Evolutionary conservation across 257 asterid genomes (phyloP), one percentile per base, ranked within the genome.

Genomic region (Linaria vulgaris): DNA sequence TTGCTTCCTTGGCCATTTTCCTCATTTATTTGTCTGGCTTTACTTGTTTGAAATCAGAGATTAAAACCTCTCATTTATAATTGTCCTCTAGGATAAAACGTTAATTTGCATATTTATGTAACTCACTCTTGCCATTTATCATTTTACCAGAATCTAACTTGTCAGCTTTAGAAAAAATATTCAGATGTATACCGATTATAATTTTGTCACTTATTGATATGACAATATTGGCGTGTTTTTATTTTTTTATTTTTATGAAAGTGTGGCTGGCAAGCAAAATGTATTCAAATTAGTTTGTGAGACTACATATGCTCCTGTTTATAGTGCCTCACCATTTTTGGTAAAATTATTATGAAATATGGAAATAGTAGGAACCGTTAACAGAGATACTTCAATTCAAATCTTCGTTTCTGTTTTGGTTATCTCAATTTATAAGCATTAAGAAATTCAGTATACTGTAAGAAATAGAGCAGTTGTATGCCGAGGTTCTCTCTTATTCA

Each of bases 1-100:
- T 75, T 70, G 59, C 64, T 62, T 61, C 49, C 59, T 41, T 70
- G 13, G 19, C 55, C 56, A 41, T 16, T 50, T 78, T 70, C 69
- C 56, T 66, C 50, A 9, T 27, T 44, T 53, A 11, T 54, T 49
- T 44, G 58, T 10, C 59, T 65, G 61, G 31, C 19, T 38, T 66
- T 52, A 21, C 66, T 50, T 64, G 47, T 31, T 71, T 69, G 20
- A 9, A 22, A 24, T 8, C 52, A 8, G 14, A 48, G 46, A 24
- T 47, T 66, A 23, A 19, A 39, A 51, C 31, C 24, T 48, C 38
- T 54, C 25, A 45, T 43, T 20, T 61, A 50, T 50, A 56, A 46
- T 56, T 59, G 74, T 47, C n/a, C 13, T 31, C 59, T 54, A 16
- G 52, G n/a, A 8, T 51, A 41, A 21, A 3, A 3, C 25, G 31